Conservation (phyloP, 148 eudicot species). For the Vaccinium vitisidaea region DNA sequence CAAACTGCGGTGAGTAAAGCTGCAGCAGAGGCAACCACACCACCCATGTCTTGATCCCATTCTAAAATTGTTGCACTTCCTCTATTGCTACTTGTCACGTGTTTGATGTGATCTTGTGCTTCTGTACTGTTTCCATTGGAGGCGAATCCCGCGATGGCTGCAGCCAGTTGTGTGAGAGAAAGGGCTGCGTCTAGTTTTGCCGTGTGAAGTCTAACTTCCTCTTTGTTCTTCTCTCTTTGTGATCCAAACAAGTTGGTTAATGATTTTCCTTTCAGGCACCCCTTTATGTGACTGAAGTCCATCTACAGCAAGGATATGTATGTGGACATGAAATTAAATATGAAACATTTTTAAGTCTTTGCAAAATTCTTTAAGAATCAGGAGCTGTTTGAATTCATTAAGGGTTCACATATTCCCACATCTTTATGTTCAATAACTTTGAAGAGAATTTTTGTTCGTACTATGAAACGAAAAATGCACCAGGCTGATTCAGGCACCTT, state of each 20-base stretch:
- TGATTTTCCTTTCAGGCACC: slow-evolving; percentile 23
- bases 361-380: not conserved
- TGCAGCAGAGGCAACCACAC: slow-evolving; percentile 36
- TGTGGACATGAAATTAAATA: not conserved
- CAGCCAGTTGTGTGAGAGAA: slow-evolving; percentile 40
- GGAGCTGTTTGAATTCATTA: not conserved
- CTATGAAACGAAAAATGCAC: not conserved
- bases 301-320: slow-evolving; percentile 3
- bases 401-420: not conserved
- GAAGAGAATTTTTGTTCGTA: not conserved
- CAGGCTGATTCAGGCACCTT: not conserved
- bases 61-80: not conserved
- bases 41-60: slow-evolving; percentile 20
- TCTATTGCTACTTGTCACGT: not conserved
- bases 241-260: slow-evolving; percentile 20
- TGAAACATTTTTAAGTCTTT: not conserved
- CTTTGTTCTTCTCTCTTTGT: slow-evolving; percentile 33
- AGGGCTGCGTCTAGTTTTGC: slow-evolving; percentile 35
- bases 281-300: slow-evolving; percentile 22
- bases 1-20: slow-evolving; percentile 28
- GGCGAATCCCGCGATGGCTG: slow-evolving; percentile 32
- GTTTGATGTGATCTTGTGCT: not conserved
- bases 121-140: slow-evolving; percentile 9
- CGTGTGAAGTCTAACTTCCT: slow-evolving; percentile 28
- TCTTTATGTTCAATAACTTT: not conserved